phyloP scores from a whole-genome alignment of 306 rosid species.

The Vigna reflexopilosa region DNA sequence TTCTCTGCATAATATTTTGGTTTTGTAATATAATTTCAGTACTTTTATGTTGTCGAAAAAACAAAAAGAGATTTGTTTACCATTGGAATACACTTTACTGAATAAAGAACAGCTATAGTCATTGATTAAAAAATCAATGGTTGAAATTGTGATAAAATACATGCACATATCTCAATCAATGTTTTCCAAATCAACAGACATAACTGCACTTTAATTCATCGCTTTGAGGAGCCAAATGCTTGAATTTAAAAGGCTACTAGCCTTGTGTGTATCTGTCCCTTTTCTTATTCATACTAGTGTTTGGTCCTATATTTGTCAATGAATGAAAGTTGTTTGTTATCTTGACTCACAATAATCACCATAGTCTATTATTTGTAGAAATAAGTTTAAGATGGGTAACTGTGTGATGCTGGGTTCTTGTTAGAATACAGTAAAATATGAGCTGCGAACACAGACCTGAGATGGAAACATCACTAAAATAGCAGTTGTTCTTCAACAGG shows the following conservation, averaged over 20 bases:
- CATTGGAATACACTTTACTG: background rate
- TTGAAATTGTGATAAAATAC: background rate
- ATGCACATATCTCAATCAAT: background rate
- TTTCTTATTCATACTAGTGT: conserved; percentile 13
- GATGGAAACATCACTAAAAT: conserved; percentile 35
- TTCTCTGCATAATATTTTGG: conserved; percentile 26
- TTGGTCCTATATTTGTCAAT: conserved; percentile 33
- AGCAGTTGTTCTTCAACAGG: conserved; percentile 57
- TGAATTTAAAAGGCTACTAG: background rate
- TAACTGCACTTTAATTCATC: background rate
- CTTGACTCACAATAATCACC: conserved; percentile 24
- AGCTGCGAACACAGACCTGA: conserved; percentile 8
- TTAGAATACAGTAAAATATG: conserved; percentile 34
- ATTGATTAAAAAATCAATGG: background rate
- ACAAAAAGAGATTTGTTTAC: background rate
- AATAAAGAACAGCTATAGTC: background rate
- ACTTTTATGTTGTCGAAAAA: background rate
- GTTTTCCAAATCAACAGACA: background rate
- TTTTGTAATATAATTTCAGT: conserved; percentile 27
- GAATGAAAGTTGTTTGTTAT: conserved; percentile 36
- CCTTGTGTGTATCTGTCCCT: conserved; percentile 7
- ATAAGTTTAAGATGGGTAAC: conserved; percentile 28
- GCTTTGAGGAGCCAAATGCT: background rate
- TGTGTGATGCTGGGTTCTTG: conserved; percentile 25
- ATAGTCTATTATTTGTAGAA: background rate